Evolutionary conservation across 192 early-diverging fungal species (phyloP).

Genomic region (Backusella westeae): DNA sequence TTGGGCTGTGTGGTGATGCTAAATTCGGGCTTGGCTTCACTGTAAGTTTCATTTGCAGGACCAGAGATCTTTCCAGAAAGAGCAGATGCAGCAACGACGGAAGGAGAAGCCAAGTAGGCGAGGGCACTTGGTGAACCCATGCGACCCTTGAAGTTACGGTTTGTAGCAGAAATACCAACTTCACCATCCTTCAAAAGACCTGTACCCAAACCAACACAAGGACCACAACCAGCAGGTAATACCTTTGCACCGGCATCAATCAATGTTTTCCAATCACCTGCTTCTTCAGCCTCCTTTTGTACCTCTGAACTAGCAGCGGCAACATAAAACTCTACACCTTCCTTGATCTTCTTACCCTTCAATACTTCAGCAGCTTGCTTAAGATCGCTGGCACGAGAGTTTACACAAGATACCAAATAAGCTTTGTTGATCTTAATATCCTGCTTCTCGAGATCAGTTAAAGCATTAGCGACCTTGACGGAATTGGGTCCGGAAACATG

Average conservation of each 20-base stretch:
- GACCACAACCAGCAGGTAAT: constrained; percentile 95
- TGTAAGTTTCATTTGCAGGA: not conserved
- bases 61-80: constrained; percentile 77
- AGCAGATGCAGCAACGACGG: constrained; percentile 95
- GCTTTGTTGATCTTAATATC: constrained; percentile 91
- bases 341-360: constrained; percentile 67
- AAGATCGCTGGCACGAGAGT: constrained; percentile 90
- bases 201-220: constrained; percentile 91
- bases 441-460: constrained; percentile 68
- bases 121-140: constrained; percentile 94
- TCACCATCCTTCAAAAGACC: constrained; percentile 95
- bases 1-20: constrained; percentile 23
- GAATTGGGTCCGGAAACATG: constrained; percentile 94
- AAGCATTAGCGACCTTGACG: constrained; percentile 88
- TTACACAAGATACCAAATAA: constrained; percentile 94
- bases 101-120: constrained; percentile 94
- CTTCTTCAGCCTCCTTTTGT: constrained; percentile 76
- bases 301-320: constrained; percentile 94
- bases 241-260: constrained; percentile 86
- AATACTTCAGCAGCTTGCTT: constrained; percentile 84
- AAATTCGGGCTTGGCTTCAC: constrained; percentile 21
- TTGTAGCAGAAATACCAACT: constrained; percentile 98
- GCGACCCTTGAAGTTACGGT: constrained; percentile 98
- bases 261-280: constrained; percentile 87
- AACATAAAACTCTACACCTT: constrained; percentile 90